Conservation (phyloP, 83 land plant genomes). For the Larix sibirica region DNA sequence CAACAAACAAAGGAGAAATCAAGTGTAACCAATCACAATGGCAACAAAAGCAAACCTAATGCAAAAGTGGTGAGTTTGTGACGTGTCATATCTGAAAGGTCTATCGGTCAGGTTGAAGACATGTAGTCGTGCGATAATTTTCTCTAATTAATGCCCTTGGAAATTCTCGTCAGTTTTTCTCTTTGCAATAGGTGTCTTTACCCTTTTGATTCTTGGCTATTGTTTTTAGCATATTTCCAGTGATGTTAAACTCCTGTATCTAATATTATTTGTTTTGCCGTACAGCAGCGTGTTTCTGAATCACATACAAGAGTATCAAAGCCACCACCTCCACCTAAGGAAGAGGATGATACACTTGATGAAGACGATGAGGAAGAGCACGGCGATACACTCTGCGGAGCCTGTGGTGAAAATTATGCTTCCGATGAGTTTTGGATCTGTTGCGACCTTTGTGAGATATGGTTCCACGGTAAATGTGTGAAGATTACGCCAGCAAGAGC, state of each 20-base stretch:
- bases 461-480: conserved; percentile 41
- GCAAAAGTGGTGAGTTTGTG: conserved; percentile 17
- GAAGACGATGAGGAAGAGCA: conserved; percentile 41
- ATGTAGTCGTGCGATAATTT: background rate
- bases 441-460: conserved; percentile 35
- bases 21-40: conserved; percentile 14
- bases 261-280: background rate
- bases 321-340: conserved; percentile 20
- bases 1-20: conserved; percentile 34
- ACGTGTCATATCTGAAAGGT: background rate
- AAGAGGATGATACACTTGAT: conserved; percentile 24
- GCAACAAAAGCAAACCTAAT: conserved; percentile 32
- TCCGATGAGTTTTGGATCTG: conserved; percentile 43
- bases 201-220: background rate
- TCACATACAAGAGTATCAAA: conserved; percentile 20
- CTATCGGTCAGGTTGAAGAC: background rate
- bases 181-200: too few species aligned
- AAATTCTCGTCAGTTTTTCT: background rate
- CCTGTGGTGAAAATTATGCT: conserved; percentile 32
- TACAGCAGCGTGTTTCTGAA: conserved; percentile 18
- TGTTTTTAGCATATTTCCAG: background rate
- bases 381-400: conserved; percentile 31
- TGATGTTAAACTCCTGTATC: background rate
- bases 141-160: background rate
- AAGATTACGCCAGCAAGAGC: conserved; percentile 38